phyloP scores from a whole-genome alignment of 2,329 filamentous ascomycete genomes.

The Zopfia rhizophila region DNA sequence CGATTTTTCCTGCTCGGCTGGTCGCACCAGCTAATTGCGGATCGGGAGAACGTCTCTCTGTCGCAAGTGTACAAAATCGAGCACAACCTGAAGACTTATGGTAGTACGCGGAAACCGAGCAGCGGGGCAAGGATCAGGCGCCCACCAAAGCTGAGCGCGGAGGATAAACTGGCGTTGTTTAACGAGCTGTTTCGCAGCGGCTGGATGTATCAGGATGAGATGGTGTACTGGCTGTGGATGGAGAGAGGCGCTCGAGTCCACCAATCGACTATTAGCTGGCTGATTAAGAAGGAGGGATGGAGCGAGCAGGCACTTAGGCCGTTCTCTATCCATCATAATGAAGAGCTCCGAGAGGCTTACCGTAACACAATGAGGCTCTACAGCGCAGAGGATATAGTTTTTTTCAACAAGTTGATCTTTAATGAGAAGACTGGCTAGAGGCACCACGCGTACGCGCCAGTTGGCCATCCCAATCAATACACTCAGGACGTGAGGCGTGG shows the following conservation, averaged over 20 bases:
- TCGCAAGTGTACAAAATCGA: no score
- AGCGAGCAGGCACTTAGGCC: background rate
- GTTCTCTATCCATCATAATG: background rate
- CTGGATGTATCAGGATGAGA: constrained; percentile 9
- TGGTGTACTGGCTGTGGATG: constrained; percentile 1
- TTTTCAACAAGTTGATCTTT: constrained; percentile 5
- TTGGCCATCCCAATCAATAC: no score
- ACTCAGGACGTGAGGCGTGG: no score
- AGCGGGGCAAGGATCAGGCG: no score
- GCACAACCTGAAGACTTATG: no score
- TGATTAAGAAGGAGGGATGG: constrained; percentile 2
- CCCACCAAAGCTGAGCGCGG: background rate
- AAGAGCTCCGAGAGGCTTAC: constrained; percentile 1
- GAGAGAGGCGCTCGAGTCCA: constrained; percentile 1
- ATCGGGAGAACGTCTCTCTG: no score
- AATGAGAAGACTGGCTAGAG: constrained; percentile 8
- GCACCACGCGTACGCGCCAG: constrained; percentile 4
- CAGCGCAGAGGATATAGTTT: constrained; percentile 3
- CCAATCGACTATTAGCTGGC: constrained; percentile 1
- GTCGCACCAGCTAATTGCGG: no score
- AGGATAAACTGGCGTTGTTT: constrained; percentile 2
- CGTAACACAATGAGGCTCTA: constrained; percentile 1
- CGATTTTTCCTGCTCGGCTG: no score
- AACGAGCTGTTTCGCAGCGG: constrained; percentile 4
- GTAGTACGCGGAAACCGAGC: no score